These are phyloP conservation scores for Lasiosphaeris hirsuta DNA, from an alignment of 495 filamentous ascomycete genomes.

Conservation along the genomic window DNA sequence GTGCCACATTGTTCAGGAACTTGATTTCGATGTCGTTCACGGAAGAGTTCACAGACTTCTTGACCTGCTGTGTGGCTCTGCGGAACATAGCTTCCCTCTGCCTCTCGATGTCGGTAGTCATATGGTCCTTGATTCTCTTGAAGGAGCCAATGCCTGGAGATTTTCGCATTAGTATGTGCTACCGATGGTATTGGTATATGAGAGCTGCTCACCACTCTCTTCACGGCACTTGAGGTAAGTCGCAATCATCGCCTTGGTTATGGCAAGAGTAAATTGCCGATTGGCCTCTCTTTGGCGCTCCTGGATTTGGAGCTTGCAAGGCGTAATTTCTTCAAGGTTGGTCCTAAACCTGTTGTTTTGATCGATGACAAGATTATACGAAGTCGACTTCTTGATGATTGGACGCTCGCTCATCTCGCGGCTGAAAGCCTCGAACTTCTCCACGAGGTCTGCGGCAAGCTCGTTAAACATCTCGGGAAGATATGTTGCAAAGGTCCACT, in stretches of 20 bases:
- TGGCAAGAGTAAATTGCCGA: slow-evolving; percentile 47
- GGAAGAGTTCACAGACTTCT: neutral
- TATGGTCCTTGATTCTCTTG: neutral
- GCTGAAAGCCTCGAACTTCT: slow-evolving; percentile 30
- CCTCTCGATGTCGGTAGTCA: neutral
- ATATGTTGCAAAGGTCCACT: slow-evolving; percentile 35
- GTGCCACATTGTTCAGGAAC: neutral
- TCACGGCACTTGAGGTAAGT: slow-evolving; percentile 43
- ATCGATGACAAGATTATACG: slow-evolving; percentile 6
- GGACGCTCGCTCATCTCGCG: slow-evolving; percentile 25
- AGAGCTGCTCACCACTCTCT: slow-evolving; percentile 38
- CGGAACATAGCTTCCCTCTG: neutral
- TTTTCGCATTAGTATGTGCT: neutral
- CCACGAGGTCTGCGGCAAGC: slow-evolving; percentile 5
- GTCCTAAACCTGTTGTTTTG: slow-evolving; percentile 41
- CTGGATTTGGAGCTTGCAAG: slow-evolving; percentile 34
- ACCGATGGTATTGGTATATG: neutral
- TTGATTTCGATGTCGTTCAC: neutral
- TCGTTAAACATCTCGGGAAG: slow-evolving; percentile 19
- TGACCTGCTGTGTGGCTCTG: neutral
- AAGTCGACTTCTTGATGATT: slow-evolving; percentile 8
- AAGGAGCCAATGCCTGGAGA: neutral
- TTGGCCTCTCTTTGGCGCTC: slow-evolving; percentile 50
- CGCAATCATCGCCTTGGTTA: slow-evolving; percentile 39
- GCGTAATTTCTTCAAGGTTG: slow-evolving; percentile 32